A percentile compares a stretch with the other conserved stretches of the same genome.
Evolutionary conservation across 2,329 filamentous ascomycete genomes (phyloP).

Genomic region (Arachnopeziza araneosa): DNA sequence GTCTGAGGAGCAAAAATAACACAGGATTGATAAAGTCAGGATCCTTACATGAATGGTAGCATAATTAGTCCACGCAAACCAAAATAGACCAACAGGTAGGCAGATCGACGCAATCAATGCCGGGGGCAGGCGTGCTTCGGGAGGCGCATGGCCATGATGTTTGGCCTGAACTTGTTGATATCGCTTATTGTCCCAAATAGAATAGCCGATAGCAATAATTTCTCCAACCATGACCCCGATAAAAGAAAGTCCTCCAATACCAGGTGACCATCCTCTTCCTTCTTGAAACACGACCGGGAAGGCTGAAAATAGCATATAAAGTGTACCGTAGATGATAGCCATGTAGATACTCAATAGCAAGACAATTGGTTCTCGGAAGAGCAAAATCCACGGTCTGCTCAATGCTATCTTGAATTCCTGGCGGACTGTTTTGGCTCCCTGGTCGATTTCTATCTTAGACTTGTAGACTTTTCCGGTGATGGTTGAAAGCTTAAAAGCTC

Average conservation of each 20-base stretch:
- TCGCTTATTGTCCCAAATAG: constrained; percentile 47
- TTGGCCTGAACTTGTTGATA: constrained; percentile 50
- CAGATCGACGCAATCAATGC: constrained; percentile 56
- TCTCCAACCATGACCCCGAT: constrained; percentile 66
- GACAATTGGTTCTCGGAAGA: constrained; percentile 66
- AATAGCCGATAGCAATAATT: constrained; percentile 49
- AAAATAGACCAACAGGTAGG: constrained; percentile 57
- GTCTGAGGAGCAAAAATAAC: too few species aligned
- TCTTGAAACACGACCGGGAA: constrained; percentile 62
- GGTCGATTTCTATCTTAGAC: constrained; percentile 44
- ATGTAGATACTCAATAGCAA: constrained; percentile 59
- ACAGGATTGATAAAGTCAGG: too few species aligned
- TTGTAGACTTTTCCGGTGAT: constrained; percentile 50
- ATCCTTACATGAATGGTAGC: constrained; percentile 27
- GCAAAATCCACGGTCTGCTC: constrained; percentile 60
- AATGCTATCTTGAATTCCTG: constrained; percentile 50
- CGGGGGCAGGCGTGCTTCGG: constrained; percentile 59
- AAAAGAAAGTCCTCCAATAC: constrained; percentile 59
- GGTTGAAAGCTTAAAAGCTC: constrained; percentile 45
- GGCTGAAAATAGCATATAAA: constrained; percentile 53
- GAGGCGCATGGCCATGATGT: constrained; percentile 54
- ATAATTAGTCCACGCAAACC: constrained; percentile 55
- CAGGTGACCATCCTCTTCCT: constrained; percentile 51
- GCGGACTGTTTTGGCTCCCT: constrained; percentile 32
- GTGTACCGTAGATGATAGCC: constrained; percentile 52